phyloP scores from a whole-genome alignment of 768 basidiomycete species.

The Podaxis sp. region DNA sequence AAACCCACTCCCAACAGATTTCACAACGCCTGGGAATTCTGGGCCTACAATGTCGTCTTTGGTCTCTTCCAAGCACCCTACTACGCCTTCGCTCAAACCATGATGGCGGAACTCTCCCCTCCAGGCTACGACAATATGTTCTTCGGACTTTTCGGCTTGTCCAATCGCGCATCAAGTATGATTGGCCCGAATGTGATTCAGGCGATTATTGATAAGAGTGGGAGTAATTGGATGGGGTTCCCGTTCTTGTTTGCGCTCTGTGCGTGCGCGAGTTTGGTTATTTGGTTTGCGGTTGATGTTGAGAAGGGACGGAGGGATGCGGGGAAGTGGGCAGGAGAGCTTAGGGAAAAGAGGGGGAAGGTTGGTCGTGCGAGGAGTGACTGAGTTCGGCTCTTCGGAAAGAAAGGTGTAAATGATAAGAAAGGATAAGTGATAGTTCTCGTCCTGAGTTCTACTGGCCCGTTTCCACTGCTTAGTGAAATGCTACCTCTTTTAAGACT shows the following conservation, averaged over 20 bases:
- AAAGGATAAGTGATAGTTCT: too few species aligned
- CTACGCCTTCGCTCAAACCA: conserved; percentile 82
- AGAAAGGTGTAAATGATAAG: too few species aligned
- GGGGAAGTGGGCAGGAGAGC: conserved; percentile 49
- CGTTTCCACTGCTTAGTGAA: too few species aligned
- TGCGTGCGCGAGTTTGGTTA: conserved; percentile 60
- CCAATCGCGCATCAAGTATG: conserved; percentile 84
- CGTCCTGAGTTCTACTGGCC: too few species aligned
- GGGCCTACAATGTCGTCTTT: conserved; percentile 80
- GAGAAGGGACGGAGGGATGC: conserved; percentile 64
- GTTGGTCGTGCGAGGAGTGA: not conserved
- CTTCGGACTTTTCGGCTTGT: conserved; percentile 84
- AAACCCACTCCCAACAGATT: conserved; percentile 33
- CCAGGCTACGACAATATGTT: conserved; percentile 90
- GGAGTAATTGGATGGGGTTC: conserved; percentile 82
- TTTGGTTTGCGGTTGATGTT: conserved; percentile 76
- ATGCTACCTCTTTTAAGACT: too few species aligned
- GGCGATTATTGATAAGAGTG: conserved; percentile 71
- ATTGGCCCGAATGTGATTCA: conserved; percentile 86
- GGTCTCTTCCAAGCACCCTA: conserved; percentile 86
- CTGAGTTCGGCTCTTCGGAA: not conserved
- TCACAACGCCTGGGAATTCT: conserved; percentile 88
- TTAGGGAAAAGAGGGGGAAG: conserved; percentile 18
- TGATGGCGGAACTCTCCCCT: conserved; percentile 88
- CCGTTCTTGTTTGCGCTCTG: conserved; percentile 82